Evolutionary conservation across 352 stramenopile species (phyloP).

Genomic region (Phytophthora sp.): DNA sequence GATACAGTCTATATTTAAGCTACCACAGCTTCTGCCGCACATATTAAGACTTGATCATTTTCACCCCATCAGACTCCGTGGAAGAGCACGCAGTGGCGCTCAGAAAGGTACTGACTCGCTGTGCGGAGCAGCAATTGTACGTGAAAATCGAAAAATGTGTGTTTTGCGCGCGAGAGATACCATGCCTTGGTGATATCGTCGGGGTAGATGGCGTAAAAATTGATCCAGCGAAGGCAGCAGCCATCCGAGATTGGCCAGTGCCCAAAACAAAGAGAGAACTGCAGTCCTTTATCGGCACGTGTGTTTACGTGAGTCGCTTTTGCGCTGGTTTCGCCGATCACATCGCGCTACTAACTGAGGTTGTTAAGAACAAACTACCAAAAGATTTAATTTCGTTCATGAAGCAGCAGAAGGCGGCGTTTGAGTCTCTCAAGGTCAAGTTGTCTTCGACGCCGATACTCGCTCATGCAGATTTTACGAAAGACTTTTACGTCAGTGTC

Average conservation of each 20-base stretch:
- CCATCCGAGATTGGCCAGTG: background rate
- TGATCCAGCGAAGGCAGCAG: background rate
- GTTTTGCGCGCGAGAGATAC: background rate
- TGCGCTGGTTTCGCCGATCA: slow-evolving; percentile 3
- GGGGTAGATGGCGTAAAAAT: background rate
- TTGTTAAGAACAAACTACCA: background rate
- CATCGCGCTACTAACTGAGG: slow-evolving; percentile 4
- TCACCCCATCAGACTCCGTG: background rate
- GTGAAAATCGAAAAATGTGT: background rate
- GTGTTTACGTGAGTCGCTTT: slow-evolving; percentile 16
- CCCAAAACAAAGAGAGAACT: slow-evolving; percentile 8
- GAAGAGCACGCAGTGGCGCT: background rate
- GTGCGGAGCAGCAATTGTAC: background rate
- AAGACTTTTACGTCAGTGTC: slow-evolving; percentile 3
- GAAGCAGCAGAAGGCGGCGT: background rate
- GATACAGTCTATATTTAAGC: background rate
- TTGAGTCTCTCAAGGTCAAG: background rate
- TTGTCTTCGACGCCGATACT: background rate
- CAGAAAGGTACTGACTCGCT: background rate
- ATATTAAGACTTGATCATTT: background rate
- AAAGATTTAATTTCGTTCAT: background rate
- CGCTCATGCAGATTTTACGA: slow-evolving; percentile 1
- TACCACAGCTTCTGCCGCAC: background rate
- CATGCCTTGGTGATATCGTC: background rate
- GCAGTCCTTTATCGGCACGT: slow-evolving; percentile 13